Base-by-base conservation (phyloP, 768 basidiomycete genomes). In the Nidula microcarpa region DNA sequence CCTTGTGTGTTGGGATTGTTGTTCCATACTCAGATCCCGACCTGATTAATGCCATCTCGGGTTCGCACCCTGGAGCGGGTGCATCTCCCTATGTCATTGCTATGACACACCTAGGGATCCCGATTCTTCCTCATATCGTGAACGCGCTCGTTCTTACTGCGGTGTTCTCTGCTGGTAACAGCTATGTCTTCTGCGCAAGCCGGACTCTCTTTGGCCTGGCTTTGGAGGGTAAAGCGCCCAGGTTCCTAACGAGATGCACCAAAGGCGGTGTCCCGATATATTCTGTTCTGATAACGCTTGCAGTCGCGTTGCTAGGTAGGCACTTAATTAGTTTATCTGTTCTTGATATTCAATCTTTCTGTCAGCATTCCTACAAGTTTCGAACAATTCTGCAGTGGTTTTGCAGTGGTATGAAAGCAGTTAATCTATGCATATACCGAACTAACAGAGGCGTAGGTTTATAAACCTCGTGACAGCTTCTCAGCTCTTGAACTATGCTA, bases 81-180 rank as follows among this genome's bases (percentile, higher is more conserved):
- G 72, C 86, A 30, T 89, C 87, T 6, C 91, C 92, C 0, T 95
- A 92, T 70, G 91, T 94, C 43, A 87, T 94, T 55, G 91, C 90
- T 13, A 90, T 94, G 77, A 71, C 73, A 51, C 75, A 78, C 39
- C 75, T 90, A 39, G 76, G 84, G 5, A 88, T 93, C 59, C 82
- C 78, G 51, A 75, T 78, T 5, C 69, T 89, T 8, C 84, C 84
- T 5, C 80, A 82, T 47, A 81, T 93, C 63, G 78, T 92, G 54
- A 94, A 92, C 64, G 89, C 81, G 3, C 68, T 80, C 46, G 69
- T 92, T 56, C 72, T 92, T 56, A 80, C 87, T 1, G 72, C 81
- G 33, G 79, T 86, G 1, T 89, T 87, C 67, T 88, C 86, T 39
- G 86, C 87, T 16, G 85, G 84, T 44, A 89, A 88, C 56, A 82